Evolutionary conservation across 2,329 filamentous ascomycete genomes (phyloP).

Genomic region (Talaromyces sp.): DNA sequence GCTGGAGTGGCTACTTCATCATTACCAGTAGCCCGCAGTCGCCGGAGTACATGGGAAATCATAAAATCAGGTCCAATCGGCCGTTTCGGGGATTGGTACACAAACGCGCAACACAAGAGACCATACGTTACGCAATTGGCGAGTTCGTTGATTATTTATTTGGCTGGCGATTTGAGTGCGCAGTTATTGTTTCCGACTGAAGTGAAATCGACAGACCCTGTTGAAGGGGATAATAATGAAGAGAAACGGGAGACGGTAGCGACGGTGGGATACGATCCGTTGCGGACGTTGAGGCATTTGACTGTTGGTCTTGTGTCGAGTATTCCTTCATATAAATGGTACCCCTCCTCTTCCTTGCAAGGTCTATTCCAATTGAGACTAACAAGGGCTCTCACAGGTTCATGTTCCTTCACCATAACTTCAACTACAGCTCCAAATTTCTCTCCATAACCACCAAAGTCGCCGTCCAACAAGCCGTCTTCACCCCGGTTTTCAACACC

Average conservation of each 20-base stretch:
- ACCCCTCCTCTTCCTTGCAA: constrained; percentile 24
- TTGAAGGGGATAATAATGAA: no score
- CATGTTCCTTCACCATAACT: constrained; percentile 70
- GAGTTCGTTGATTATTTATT: constrained; percentile 71
- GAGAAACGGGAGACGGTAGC: constrained; percentile 25
- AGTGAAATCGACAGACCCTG: constrained; percentile 17
- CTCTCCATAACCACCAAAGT: constrained; percentile 73
- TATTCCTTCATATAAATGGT: constrained; percentile 81
- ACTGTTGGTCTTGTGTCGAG: constrained; percentile 66
- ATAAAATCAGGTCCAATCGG: constrained; percentile 22
- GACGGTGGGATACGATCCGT: constrained; percentile 58
- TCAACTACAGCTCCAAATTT: constrained; percentile 73
- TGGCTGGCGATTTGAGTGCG: constrained; percentile 70
- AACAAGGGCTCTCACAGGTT: constrained; percentile 53
- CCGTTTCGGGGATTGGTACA: constrained; percentile 50
- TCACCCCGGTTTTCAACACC: constrained; percentile 76
- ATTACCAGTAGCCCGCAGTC: constrained; percentile 5
- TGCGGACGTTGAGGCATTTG: constrained; percentile 65
- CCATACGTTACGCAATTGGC: constrained; percentile 76
- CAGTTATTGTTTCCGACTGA: constrained; percentile 57
- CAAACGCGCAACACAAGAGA: constrained; percentile 61
- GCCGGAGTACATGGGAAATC: constrained; percentile 27
- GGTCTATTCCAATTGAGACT: background rate
- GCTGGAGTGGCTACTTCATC: constrained; percentile 22
- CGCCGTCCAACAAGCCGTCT: constrained; percentile 69